Percentiles rank a stretch among this genome's conserved stretches.
phyloP scores from a whole-genome alignment of 2,329 filamentous ascomycete genomes.

The Dryadomyces quercus-mongolicae region DNA sequence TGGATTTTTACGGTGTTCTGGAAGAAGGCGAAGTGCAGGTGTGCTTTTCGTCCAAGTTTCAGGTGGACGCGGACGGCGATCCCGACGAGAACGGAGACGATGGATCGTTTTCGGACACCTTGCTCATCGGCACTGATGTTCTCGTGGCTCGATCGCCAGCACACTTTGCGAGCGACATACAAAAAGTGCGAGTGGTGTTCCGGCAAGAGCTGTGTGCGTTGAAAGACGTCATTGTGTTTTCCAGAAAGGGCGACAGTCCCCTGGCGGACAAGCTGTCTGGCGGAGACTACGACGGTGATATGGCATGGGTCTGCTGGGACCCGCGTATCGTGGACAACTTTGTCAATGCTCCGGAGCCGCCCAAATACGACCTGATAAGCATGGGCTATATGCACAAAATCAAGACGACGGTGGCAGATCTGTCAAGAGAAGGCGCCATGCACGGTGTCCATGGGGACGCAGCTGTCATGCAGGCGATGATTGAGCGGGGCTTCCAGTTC shows the following conservation, averaged over 20 bases:
- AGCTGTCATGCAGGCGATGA: conserved; percentile 29
- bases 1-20: conserved; percentile 51
- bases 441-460: too few species aligned
- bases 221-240: conserved; percentile 72
- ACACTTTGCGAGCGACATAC: conserved; percentile 59
- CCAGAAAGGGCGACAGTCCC: conserved; percentile 45
- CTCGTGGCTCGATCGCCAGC: conserved; percentile 60
- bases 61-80: conserved; percentile 32
- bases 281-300: conserved; percentile 73
- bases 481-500: conserved; percentile 44
- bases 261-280: conserved; percentile 63
- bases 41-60: conserved; percentile 54
- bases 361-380: conserved; percentile 29
- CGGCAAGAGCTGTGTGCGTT: conserved; percentile 51
- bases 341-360: conserved; percentile 40
- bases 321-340: conserved; percentile 53
- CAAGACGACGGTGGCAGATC: conserved; percentile 30
- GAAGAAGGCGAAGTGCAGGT: conserved; percentile 56
- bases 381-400: conserved; percentile 38
- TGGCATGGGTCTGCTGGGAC: conserved; percentile 71
- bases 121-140: conserved; percentile 45
- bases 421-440: conserved; percentile 15
- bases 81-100: conserved; percentile 32
- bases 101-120: conserved; percentile 31
- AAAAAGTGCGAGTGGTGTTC: conserved; percentile 50